Evolutionary conservation across 2,329 filamentous ascomycete species (phyloP), one percentile per base, ranked within the genome.

Genomic region (Xylaria sp.): DNA sequence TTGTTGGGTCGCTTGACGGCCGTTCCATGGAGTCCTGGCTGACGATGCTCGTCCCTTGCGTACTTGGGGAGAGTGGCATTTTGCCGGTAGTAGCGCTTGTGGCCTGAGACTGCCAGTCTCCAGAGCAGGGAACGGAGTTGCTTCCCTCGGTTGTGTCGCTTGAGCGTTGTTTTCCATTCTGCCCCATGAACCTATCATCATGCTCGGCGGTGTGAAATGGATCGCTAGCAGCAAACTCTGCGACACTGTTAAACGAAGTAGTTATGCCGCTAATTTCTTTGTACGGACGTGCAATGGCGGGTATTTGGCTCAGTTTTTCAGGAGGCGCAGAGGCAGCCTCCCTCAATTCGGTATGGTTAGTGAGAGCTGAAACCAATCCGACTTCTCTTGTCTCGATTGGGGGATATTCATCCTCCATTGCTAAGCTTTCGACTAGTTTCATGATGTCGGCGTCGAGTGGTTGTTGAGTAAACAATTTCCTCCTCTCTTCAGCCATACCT

Each of bases 141-240:
- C 88, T 88, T 53, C 85, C 86, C 64, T 90, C 88, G 0, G 88
- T 90, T 2, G 86, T 87, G 74, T 90, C 88, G 76, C 88, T 90
- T 63, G 83, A 85, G 27, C 87, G 84, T 71, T 89, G 87, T 67
- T 85, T 84, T 5, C 79, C 81, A 24, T 81, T 80, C 11, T 80
- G 78, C 42, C 72, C 73, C 27, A 73, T 64, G 12, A 68, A 58
- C 19, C 72, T 69, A 39, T 75, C 73, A 32, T 81, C 79, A n/a
- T 80, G 76, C 54, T 82, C 82, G 61, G 79, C 76, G 27, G 77
- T 72, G 66, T 81, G 78, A 69, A 87, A 88, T 0, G 84, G 82
- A 61, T 88, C 85, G 73, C 81, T 84, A 19, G 83, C 81, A 9
- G 82, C 81, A 70, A 86, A 82, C 50, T 86, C 84, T 36, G 81